Evolutionary conservation across 441 rosid genomes (phyloP).

Genomic region (Adansonia rubrostipa): DNA sequence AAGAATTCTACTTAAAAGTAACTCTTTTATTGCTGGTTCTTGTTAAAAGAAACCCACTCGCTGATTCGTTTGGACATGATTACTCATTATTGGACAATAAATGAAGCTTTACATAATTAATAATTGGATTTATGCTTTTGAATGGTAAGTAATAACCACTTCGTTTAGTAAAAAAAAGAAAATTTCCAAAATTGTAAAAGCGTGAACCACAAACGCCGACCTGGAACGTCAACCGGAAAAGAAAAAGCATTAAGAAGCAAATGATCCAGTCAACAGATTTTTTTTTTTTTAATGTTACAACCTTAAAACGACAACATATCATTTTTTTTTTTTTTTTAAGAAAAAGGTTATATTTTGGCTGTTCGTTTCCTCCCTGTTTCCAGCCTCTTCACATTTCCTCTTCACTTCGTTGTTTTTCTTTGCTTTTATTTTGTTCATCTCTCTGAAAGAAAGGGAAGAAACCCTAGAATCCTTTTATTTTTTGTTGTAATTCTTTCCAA

Average conservation of each 20-base stretch:
- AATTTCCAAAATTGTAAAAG: not conserved
- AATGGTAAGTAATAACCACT: not conserved
- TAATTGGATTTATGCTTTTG: not conserved
- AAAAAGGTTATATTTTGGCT: constrained; percentile 20
- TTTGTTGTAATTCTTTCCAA: not conserved
- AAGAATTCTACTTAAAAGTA: not conserved
- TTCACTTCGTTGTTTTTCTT: not conserved
- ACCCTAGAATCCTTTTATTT: constrained; percentile 15
- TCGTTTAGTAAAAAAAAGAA: not conserved
- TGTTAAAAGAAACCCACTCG: not conserved
- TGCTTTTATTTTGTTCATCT: not conserved
- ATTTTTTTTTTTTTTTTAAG: too few species aligned
- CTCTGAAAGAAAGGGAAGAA: not conserved
- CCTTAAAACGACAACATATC: constrained; percentile 32
- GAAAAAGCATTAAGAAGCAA: constrained; percentile 14
- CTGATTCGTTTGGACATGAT: not conserved
- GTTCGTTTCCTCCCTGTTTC: not conserved
- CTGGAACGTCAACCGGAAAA: constrained; percentile 6
- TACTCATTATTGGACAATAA: not conserved
- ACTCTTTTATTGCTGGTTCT: not conserved
- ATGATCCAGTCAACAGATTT: constrained; percentile 30
- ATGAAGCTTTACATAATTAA: not conserved
- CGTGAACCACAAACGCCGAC: constrained; percentile 12
- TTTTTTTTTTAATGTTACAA: constrained; percentile 22
- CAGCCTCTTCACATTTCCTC: not conserved